Evolutionary conservation across 768 basidiomycete species (phyloP).

Genomic region (Tubosaeta brunneosetosa): DNA sequence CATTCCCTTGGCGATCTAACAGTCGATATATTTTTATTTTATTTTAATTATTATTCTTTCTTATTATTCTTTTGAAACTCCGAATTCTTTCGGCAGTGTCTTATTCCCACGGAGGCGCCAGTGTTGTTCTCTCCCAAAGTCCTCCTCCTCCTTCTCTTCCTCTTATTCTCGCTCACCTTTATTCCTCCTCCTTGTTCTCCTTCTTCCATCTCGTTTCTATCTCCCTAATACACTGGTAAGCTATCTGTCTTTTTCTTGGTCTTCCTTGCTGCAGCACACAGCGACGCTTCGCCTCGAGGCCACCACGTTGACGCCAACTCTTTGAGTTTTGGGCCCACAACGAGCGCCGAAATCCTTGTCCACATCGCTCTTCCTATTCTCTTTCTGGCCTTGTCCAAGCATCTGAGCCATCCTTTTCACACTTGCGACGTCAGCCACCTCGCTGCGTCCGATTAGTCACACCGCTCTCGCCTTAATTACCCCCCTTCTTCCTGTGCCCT

Average conservation of each 20-base stretch:
- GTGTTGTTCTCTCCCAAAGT: conserved; percentile 40
- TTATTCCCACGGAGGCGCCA: conserved; percentile 39
- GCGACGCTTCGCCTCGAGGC: conserved; percentile 23
- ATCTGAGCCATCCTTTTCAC: conserved; percentile 3
- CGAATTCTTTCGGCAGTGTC: conserved; percentile 30
- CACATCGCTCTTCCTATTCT: background rate
- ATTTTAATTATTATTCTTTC: background rate
- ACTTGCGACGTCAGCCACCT: conserved; percentile 32
- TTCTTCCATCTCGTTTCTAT: conserved; percentile 7
- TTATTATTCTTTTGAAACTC: conserved; percentile 40
- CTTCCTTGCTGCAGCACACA: conserved; percentile 10
- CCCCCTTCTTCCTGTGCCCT: conserved; percentile 9
- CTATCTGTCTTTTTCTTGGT: conserved; percentile 3
- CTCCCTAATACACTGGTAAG: conserved; percentile 22
- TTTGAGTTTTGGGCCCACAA: conserved; percentile 3
- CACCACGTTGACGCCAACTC: conserved; percentile 24
- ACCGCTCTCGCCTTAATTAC: conserved; percentile 23
- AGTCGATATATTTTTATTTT: no score
- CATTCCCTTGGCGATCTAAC: conserved; percentile 8
- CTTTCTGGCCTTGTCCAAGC: background rate
- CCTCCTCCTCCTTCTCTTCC: conserved; percentile 25
- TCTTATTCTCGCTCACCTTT: conserved; percentile 27
- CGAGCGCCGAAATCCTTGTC: conserved; percentile 1
- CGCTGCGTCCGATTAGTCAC: conserved; percentile 28
- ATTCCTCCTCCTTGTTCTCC: conserved; percentile 17